Percentiles rank a stretch among this genome's conserved stretches.
These are phyloP conservation scores for Serendipita indica DNA, from an alignment of 768 basidiomycete species.

Conservation along the genomic window DNA sequence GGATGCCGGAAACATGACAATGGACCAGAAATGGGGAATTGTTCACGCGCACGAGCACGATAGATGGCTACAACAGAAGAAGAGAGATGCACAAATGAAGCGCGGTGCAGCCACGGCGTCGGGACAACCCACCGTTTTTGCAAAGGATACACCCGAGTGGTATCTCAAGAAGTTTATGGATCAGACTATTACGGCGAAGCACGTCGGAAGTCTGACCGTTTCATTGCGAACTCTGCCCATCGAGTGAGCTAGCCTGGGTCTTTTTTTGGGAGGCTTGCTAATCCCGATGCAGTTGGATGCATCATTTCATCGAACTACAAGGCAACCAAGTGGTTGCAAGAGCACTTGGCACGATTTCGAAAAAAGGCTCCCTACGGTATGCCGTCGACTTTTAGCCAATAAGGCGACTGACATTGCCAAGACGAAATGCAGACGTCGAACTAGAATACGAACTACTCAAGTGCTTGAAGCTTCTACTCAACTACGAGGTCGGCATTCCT, in stretches of 20 bases:
- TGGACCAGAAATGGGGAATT: conserved; percentile 87
- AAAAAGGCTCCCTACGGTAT: conserved; percentile 51
- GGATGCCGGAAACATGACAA: conserved; percentile 41
- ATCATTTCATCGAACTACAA: conserved; percentile 53
- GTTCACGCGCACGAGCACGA: conserved; percentile 71
- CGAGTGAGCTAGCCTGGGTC: conserved; percentile 35
- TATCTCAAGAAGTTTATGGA: conserved; percentile 86
- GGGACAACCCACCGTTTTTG: conserved; percentile 30
- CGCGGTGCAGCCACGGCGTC: conserved; percentile 34
- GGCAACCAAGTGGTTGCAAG: conserved; percentile 80
- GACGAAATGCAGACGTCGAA: conserved; percentile 46
- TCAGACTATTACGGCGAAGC: conserved; percentile 65
- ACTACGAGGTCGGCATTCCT: conserved; percentile 32
- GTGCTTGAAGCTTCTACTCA: conserved; percentile 71
- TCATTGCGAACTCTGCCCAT: conserved; percentile 70
- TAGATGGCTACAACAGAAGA: conserved; percentile 60
- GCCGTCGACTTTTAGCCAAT: conserved; percentile 13
- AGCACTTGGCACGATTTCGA: conserved; percentile 57
- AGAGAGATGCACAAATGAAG: conserved; percentile 44
- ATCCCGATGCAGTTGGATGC: conserved; percentile 51
- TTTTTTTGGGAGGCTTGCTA: no score
- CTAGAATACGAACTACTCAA: conserved; percentile 84
- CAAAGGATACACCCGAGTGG: conserved; percentile 76
- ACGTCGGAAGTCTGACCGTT: conserved; percentile 59
- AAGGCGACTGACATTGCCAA: conserved; percentile 17